phyloP scores from a whole-genome alignment of 78 protist genomes.

The Tieghemostelium lacteum region DNA sequence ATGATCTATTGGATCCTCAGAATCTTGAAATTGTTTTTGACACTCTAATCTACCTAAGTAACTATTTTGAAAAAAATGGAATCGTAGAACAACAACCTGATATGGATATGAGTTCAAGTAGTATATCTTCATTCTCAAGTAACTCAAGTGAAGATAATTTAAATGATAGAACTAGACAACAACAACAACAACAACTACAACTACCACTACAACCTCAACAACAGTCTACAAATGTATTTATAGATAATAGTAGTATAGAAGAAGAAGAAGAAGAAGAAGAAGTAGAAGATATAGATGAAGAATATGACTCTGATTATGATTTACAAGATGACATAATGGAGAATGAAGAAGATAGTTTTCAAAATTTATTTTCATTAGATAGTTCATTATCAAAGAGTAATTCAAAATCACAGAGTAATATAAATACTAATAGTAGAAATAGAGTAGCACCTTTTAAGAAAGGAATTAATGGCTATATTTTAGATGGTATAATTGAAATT shows the following conservation, averaged over 20 bases:
- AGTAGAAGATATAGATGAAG: not conserved
- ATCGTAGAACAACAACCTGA: not conserved
- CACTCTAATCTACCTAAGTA: slow-evolving; percentile 15
- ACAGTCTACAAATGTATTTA: not conserved
- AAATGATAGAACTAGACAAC: too few relatives aligned
- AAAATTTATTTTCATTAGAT: not conserved
- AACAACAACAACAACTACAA: not conserved
- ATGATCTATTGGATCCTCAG: slow-evolving; percentile 29
- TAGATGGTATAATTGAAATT: slow-evolving; percentile 34
- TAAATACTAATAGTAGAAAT: not conserved
- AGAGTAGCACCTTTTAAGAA: slow-evolving; percentile 4
- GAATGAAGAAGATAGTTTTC: not conserved
- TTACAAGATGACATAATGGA: not conserved
- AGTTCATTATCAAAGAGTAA: not conserved
- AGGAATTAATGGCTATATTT: slow-evolving; percentile 65
- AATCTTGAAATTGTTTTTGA: slow-evolving; percentile 19
- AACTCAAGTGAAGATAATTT: not conserved
- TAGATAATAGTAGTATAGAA: too few relatives aligned
- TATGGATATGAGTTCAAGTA: not conserved
- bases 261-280: not conserved
- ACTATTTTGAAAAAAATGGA: slow-evolving; percentile 27
- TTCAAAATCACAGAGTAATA: not conserved
- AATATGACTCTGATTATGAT: not conserved
- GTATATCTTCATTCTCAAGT: not conserved
- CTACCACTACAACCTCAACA: not conserved